These are phyloP conservation scores for Pythium guiyangense DNA, from an alignment of 352 stramenopile species.

Conservation along the genomic window DNA sequence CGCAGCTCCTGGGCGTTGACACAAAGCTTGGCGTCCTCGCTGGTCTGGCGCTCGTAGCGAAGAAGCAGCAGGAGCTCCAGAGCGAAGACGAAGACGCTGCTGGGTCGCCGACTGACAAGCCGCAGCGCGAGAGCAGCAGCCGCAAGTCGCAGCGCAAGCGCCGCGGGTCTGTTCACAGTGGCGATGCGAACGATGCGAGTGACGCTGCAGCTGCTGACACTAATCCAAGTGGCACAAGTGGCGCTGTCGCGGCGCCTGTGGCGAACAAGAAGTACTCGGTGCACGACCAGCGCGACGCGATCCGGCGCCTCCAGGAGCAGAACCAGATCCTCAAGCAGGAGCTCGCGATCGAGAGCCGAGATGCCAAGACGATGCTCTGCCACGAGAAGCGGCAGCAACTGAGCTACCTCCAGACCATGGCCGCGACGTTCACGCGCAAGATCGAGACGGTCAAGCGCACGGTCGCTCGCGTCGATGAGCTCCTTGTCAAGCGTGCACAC, in stretches of 20 bases:
- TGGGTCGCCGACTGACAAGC: conserved; percentile 6
- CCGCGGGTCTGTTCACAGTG: background rate
- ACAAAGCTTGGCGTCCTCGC: conserved; percentile 56
- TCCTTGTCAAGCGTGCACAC: conserved; percentile 33
- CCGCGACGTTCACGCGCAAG: conserved; percentile 44
- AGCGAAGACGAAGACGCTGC: conserved; percentile 28
- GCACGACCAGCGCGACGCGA: conserved; percentile 63
- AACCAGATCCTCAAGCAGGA: conserved; percentile 77
- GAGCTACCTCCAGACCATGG: conserved; percentile 48
- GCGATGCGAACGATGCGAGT: conserved; percentile 4
- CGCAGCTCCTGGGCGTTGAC: conserved; percentile 30
- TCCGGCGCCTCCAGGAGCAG: conserved; percentile 64
- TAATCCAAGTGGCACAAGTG: too few species aligned
- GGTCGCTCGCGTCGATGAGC: conserved; percentile 41
- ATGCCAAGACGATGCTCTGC: conserved; percentile 45
- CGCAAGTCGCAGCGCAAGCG: conserved; percentile 9
- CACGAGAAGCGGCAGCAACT: conserved; percentile 52
- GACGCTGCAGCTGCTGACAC: background rate
- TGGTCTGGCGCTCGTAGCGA: conserved; percentile 36
- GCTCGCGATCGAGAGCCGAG: conserved; percentile 61
- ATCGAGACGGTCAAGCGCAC: conserved; percentile 35
- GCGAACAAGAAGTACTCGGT: conserved; percentile 43
- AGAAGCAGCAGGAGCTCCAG: conserved; percentile 23
- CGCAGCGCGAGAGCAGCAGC: conserved; percentile 5
- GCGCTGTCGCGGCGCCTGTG: background rate